phyloP scores from a whole-genome alignment of 2,329 filamentous ascomycete species.

The Trichocomaceae sp. region DNA sequence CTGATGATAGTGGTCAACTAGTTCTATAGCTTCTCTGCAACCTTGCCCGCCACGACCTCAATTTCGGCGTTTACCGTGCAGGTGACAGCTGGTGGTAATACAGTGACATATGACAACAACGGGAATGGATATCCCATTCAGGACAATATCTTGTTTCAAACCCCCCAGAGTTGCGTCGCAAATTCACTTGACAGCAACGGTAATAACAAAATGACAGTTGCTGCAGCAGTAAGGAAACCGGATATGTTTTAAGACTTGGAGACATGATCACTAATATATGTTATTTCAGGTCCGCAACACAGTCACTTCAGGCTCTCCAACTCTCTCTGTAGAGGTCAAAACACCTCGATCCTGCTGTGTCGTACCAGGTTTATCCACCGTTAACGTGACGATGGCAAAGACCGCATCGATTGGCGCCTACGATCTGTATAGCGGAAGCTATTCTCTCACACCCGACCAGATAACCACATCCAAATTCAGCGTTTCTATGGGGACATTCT shows the following conservation, averaged over 20 bases:
- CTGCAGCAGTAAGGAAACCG: constrained; percentile 3
- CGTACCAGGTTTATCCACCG: constrained; percentile 3
- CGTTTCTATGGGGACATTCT: constrained; percentile 2
- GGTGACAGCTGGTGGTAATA: constrained; percentile 5
- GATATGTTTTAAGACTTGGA: neutral
- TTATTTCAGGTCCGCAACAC: constrained; percentile 9
- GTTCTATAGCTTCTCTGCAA: constrained; percentile 10
- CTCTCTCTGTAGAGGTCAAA: constrained; percentile 9
- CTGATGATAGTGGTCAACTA: neutral
- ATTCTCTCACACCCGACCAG: constrained; percentile 4
- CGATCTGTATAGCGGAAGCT: constrained; percentile 7
- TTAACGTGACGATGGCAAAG: constrained; percentile 9
- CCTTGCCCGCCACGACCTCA: neutral
- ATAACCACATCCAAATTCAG: constrained; percentile 10
- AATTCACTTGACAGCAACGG: constrained; percentile 1
- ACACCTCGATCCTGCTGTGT: constrained; percentile 9
- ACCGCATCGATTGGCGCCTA: constrained; percentile 4
- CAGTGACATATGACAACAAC: constrained; percentile 9
- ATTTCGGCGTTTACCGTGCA: constrained; percentile 8
- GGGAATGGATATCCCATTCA: constrained; percentile 7
- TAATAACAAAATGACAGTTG: constrained; percentile 8
- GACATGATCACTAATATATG: neutral
- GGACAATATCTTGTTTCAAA: constrained; percentile 7
- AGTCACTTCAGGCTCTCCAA: neutral
- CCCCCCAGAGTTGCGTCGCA: constrained; percentile 8